Evolutionary conservation across 768 basidiomycete species (phyloP).

Genomic region (Suillus subluteus): DNA sequence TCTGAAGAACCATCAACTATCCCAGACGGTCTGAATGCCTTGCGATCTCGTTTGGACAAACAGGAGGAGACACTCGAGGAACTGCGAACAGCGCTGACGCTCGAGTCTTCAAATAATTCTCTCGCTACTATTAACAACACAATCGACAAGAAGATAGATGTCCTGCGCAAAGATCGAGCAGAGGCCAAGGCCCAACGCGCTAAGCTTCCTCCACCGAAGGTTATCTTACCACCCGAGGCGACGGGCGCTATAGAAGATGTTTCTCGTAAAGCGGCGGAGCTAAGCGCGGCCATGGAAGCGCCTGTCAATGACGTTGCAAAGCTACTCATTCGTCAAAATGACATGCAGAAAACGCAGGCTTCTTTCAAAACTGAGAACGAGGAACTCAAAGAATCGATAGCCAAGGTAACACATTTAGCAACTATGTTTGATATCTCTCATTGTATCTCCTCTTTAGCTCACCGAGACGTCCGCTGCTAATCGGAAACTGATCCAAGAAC

Average conservation of each 20-base stretch:
- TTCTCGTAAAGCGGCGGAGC: slow-evolving; percentile 18
- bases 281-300: slow-evolving; percentile 29
- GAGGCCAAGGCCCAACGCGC: slow-evolving; percentile 23
- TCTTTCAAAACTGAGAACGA: slow-evolving; percentile 5
- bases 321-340: slow-evolving; percentile 23
- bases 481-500: not conserved
- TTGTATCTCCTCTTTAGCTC: not conserved
- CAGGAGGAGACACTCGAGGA: slow-evolving; percentile 37
- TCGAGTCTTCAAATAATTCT: slow-evolving; percentile 24
- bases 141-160: slow-evolving; percentile 22
- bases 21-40: slow-evolving; percentile 11
- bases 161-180: slow-evolving; percentile 26
- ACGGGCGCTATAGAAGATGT: slow-evolving; percentile 23
- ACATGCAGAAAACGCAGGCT: not conserved
- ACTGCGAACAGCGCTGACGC: slow-evolving; percentile 32
- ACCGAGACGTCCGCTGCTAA: not conserved
- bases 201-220: slow-evolving; percentile 20
- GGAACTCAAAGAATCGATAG: not conserved
- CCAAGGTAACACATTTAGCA: not conserved
- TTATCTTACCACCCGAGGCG: slow-evolving; percentile 24
- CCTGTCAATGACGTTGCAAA: slow-evolving; percentile 29
- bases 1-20: not conserved
- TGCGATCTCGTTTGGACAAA: slow-evolving; percentile 24
- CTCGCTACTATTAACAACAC: slow-evolving; percentile 23
- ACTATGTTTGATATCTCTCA: not conserved